Evolutionary conservation across 2,329 filamentous ascomycete species (phyloP).

Genomic region (Penicillium vulpinum): DNA sequence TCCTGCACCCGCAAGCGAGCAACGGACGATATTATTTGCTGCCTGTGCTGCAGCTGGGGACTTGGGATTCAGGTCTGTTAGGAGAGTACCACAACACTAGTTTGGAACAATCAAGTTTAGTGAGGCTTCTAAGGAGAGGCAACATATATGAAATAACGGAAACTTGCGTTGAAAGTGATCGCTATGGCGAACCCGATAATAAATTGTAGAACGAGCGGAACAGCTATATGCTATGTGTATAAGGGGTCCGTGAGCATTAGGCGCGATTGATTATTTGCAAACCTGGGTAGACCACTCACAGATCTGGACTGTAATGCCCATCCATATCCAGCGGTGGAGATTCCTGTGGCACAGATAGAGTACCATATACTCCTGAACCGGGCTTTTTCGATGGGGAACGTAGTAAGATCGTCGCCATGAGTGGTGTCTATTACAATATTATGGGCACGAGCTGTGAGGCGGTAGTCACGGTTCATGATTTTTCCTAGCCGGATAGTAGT

Average conservation of each 20-base stretch:
- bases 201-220: background rate
- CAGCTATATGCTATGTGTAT: background rate
- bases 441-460: background rate
- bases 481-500: background rate
- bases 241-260: background rate
- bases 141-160: background rate
- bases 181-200: background rate
- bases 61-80: background rate
- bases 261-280: background rate
- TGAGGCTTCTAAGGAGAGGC: background rate
- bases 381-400: background rate
- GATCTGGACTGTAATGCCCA: background rate
- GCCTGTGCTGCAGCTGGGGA: conserved; percentile 2
- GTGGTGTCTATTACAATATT: background rate
- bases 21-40: conserved; percentile 2
- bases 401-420: background rate
- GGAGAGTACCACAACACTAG: conserved; percentile 1
- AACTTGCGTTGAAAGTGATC: conserved; percentile 1
- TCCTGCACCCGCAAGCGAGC: conserved; percentile 1
- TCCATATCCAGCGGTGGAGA: background rate
- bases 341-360: background rate
- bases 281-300: background rate
- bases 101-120: background rate
- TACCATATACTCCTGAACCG: background rate
- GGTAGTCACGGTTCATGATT: background rate